A percentile compares a stretch with the other conserved stretches of the same genome.
phyloP scores from a whole-genome alignment of 108 stramenopile species.

The Mayamaea pseudoterrestris region DNA sequence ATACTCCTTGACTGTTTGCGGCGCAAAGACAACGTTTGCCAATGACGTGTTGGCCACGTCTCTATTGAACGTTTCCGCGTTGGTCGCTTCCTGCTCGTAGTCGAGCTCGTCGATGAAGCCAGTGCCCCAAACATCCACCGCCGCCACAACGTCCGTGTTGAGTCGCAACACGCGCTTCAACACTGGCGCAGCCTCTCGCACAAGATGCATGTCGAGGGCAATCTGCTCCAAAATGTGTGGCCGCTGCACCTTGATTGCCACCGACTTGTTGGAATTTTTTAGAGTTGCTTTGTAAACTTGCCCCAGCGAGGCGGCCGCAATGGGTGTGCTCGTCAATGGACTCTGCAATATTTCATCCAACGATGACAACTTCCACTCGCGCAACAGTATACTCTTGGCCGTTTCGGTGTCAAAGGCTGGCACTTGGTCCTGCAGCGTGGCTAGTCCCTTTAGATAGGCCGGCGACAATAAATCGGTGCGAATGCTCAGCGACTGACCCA shows the following conservation, averaged over 20 bases:
- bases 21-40: slow-evolving; percentile 71
- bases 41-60: slow-evolving; percentile 52
- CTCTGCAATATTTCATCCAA: slow-evolving; percentile 44
- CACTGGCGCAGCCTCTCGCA: slow-evolving; percentile 65
- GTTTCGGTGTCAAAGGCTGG: slow-evolving; percentile 66
- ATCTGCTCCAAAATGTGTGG: slow-evolving; percentile 87
- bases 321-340: slow-evolving; percentile 47
- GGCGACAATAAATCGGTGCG: slow-evolving; percentile 85
- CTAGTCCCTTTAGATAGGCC: slow-evolving; percentile 69
- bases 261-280: slow-evolving; percentile 22
- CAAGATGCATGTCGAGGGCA: slow-evolving; percentile 91
- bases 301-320: slow-evolving; percentile 89
- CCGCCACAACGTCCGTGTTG: slow-evolving; percentile 73
- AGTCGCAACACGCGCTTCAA: slow-evolving; percentile 48
- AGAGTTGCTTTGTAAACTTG: slow-evolving; percentile 83
- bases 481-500: slow-evolving; percentile 92
- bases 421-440: slow-evolving; percentile 82
- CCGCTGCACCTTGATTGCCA: slow-evolving; percentile 95
- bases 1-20: slow-evolving; percentile 49
- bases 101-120: slow-evolving; percentile 95
- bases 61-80: slow-evolving; percentile 65
- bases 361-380: slow-evolving; percentile 58
- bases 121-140: slow-evolving; percentile 85
- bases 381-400: slow-evolving; percentile 72
- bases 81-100: slow-evolving; percentile 82